phyloP scores from a whole-genome alignment of 176 grass and related monocot species.

The Bonia amplexicaulis region DNA sequence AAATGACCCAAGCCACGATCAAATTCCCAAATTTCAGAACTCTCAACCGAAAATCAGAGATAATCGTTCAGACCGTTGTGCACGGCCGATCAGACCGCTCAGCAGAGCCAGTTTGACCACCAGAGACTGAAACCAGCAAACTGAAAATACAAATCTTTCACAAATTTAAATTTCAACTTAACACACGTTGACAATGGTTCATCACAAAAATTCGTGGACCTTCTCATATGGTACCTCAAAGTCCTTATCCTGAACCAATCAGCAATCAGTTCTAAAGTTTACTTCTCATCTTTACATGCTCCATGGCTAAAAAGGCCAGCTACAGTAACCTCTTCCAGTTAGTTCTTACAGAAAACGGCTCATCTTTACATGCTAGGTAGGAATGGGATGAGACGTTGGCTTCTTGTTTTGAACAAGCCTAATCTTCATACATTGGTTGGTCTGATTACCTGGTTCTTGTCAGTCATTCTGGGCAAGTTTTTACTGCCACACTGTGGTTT shows the following conservation, averaged over 20 bases:
- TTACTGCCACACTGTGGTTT: not conserved
- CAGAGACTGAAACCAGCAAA: too few species aligned
- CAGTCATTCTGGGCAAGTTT: not conserved
- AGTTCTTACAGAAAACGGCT: not conserved
- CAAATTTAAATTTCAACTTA: too few species aligned
- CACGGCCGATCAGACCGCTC: too few species aligned
- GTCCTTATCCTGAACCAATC: not conserved
- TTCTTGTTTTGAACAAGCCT: not conserved
- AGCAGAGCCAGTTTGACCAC: too few species aligned
- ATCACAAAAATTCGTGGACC: too few species aligned
- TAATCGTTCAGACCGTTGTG: too few species aligned
- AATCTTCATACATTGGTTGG: not conserved
- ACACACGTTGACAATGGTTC: too few species aligned
- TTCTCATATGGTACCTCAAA: too few species aligned
- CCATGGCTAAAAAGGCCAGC: not conserved
- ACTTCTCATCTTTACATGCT: not conserved
- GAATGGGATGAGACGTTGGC: not conserved
- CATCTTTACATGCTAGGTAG: not conserved
- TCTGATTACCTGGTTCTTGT: not conserved
- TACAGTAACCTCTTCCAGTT: not conserved
- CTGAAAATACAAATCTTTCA: too few species aligned
- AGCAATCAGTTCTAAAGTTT: not conserved
- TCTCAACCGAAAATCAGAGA: too few species aligned
- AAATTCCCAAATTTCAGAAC: too few species aligned
- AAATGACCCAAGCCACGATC: too few species aligned